These are phyloP conservation scores for Russula brevipes DNA, from an alignment of 768 basidiomycete genomes.

Conservation along the genomic window DNA sequence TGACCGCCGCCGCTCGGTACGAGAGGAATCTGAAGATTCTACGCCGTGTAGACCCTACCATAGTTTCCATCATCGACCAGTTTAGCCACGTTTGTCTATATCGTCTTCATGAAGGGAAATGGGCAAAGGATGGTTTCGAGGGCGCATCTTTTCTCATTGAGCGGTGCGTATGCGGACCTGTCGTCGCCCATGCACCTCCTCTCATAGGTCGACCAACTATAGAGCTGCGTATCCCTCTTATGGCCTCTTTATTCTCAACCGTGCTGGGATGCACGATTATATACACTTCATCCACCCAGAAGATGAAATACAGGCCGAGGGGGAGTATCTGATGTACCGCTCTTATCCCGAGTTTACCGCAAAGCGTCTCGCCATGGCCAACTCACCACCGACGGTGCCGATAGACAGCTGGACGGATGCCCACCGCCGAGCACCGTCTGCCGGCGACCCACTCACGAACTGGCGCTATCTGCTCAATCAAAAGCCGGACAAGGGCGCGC, in stretches of 20 bases:
- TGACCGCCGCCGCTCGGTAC: slow-evolving; percentile 57
- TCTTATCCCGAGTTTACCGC: slow-evolving; percentile 65
- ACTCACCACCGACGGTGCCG: slow-evolving; percentile 25
- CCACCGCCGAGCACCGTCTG: slow-evolving; percentile 21
- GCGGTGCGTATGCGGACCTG: slow-evolving; percentile 45
- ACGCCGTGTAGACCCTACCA: slow-evolving; percentile 71
- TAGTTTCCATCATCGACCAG: slow-evolving; percentile 77
- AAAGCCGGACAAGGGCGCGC: slow-evolving; percentile 49
- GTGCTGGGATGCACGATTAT: slow-evolving; percentile 75
- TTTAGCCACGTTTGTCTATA: slow-evolving; percentile 86
- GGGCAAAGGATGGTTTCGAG: slow-evolving; percentile 80
- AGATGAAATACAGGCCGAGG: slow-evolving; percentile 61
- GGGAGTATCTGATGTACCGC: slow-evolving; percentile 66
- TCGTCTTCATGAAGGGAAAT: slow-evolving; percentile 64
- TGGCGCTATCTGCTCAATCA: slow-evolving; percentile 41
- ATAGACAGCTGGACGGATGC: slow-evolving; percentile 27
- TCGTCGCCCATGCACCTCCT: neutral
- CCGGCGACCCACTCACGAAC: slow-evolving; percentile 38
- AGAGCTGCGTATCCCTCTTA: slow-evolving; percentile 78
- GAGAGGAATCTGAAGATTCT: slow-evolving; percentile 76
- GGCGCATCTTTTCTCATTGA: slow-evolving; percentile 90
- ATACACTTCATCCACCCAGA: slow-evolving; percentile 71
- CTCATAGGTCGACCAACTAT: slow-evolving; percentile 14
- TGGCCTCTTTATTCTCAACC: slow-evolving; percentile 80
- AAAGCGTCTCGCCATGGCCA: slow-evolving; percentile 32